Base-by-base conservation (phyloP, 2,329 filamentous ascomycete genomes). In the Monosporascus ibericus region DNA sequence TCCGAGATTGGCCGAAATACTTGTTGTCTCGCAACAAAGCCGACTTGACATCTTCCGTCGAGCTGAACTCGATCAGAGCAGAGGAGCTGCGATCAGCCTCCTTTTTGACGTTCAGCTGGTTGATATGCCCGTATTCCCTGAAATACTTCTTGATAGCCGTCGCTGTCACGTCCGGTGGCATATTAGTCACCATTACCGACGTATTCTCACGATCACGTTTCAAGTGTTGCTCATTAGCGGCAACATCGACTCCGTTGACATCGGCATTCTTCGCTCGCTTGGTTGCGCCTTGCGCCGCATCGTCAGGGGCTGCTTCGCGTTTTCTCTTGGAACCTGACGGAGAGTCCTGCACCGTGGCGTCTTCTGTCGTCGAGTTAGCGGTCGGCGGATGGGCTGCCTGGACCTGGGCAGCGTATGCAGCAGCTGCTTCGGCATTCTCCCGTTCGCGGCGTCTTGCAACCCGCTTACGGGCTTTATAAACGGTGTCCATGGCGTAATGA, bases 201-300 rank as follows among this genome's bases (percentile, higher is more conserved):
- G 90, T 87, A 68, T 97, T 88, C 66, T 99, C 94, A 42, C 94
- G 85, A 69, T 99, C 92, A 51, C 94, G 85, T 68, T 90, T 92
- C 30, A 77, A 73, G 67, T 54, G 75, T 40, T 68, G 64, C 34
- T 71, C 70, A 44, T 68, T 60, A 38, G 67, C 60, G 27, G 63
- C 58, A 24, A 65, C 59, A 14, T 71, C 67, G n/a, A 54, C 57
- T 34, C 56, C 58, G 25, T 66, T 66, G 6, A 61, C 60, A 3
- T 66, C 58, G 34, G 73, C 72, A 55, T 70, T 75, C 63, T 77
- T 90, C 37, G 79, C 76, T 61, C 88, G 90, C 69, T 96, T 96
- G 57, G 70, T 78, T 4, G 74, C 72, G 36, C 70, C 71, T n/a
- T 80, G 78, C 44, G 73, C 72, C 3, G 75, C 74, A 22, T 75